phyloP scores from a whole-genome alignment of 495 filamentous ascomycete genomes.

The Lasiosphaeria hispida region DNA sequence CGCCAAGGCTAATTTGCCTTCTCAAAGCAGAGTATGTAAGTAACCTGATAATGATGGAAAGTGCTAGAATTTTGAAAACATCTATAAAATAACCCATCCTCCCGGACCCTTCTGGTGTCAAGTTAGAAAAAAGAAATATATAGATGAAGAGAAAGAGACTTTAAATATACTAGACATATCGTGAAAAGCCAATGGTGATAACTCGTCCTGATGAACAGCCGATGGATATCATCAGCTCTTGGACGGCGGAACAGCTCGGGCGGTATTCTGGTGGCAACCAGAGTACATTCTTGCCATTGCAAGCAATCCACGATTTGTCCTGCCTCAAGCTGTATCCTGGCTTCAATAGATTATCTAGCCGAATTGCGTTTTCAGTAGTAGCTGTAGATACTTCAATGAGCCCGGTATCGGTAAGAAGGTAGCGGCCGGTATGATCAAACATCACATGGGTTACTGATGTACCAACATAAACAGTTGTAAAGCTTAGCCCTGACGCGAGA shows the following conservation, averaged over 20 bases:
- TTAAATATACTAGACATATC: neutral
- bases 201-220: slow-evolving; percentile 20
- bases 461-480: too few relatives aligned
- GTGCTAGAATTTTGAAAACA: slow-evolving; percentile 20
- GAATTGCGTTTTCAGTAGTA: too few relatives aligned
- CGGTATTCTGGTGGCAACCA: slow-evolving; percentile 31
- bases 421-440: too few relatives aligned
- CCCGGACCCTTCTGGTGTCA: slow-evolving; percentile 19
- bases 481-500: slow-evolving; percentile 57
- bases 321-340: slow-evolving; percentile 14
- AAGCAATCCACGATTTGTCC: slow-evolving; percentile 25
- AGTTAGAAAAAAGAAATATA: slow-evolving; percentile 18
- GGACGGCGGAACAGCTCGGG: slow-evolving; percentile 15
- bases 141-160: neutral
- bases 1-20: slow-evolving; percentile 5
- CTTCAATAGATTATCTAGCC: slow-evolving; percentile 5
- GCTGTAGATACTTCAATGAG: too few relatives aligned
- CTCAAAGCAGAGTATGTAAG: slow-evolving; percentile 16
- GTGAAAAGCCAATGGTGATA: slow-evolving; percentile 14
- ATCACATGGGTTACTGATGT: too few relatives aligned
- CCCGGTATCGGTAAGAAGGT: too few relatives aligned
- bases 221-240: slow-evolving; percentile 13
- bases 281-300: slow-evolving; percentile 12
- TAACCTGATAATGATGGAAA: slow-evolving; percentile 46
- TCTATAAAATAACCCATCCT: slow-evolving; percentile 17